A percentile compares a stretch with the other conserved stretches of the same genome.
phyloP scores from a whole-genome alignment of 495 filamentous ascomycete genomes.

The Cercophora newfieldiana region DNA sequence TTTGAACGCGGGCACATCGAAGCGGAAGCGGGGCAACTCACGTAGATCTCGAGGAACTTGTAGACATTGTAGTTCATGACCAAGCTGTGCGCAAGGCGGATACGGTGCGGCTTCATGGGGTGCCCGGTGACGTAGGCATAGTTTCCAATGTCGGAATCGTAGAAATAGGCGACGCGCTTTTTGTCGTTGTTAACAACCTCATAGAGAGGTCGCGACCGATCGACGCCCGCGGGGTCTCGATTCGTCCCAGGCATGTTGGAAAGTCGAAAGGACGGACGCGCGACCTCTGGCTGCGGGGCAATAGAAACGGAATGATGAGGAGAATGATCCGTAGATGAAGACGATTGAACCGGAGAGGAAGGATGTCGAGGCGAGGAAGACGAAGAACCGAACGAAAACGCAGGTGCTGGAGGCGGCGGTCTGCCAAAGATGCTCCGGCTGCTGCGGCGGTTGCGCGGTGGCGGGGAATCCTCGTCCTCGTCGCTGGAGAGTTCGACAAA shows the following conservation, averaged over 20 bases:
- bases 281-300: too few species aligned
- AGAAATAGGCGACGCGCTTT: slow-evolving; percentile 93
- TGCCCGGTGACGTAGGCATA: slow-evolving; percentile 97
- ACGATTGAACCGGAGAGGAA: background rate
- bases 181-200: slow-evolving; percentile 32
- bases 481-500: background rate
- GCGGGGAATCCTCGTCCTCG: background rate
- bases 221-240: slow-evolving; percentile 37
- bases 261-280: background rate
- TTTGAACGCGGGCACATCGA: slow-evolving; percentile 7
- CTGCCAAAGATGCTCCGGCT: background rate
- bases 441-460: background rate
- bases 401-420: background rate
- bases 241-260: slow-evolving; percentile 22
- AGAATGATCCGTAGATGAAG: background rate
- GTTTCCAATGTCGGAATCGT: slow-evolving; percentile 96
- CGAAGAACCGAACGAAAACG: background rate
- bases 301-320: too few species aligned
- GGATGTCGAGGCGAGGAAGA: background rate
- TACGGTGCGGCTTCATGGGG: slow-evolving; percentile 99
- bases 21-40: slow-evolving; percentile 57
- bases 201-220: slow-evolving; percentile 36
- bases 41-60: slow-evolving; percentile 99
- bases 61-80: slow-evolving; percentile 99
- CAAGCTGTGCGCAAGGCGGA: slow-evolving; percentile 92